These are phyloP conservation scores for Picea abies DNA, from an alignment of 83 land plant species.

Conservation along the genomic window DNA sequence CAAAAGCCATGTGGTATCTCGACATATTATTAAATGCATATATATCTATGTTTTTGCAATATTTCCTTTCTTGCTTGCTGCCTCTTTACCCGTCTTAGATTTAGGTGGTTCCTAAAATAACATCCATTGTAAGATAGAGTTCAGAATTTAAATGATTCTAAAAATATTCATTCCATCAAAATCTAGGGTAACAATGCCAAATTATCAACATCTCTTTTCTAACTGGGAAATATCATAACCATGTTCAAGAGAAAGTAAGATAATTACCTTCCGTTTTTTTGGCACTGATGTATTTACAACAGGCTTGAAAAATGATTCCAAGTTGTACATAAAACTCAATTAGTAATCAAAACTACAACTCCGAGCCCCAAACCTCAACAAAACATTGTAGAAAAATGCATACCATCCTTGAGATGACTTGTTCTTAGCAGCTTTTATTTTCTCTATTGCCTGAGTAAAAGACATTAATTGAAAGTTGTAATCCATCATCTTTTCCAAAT, in stretches of 20 bases:
- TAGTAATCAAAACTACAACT: not conserved
- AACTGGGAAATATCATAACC: too few species aligned
- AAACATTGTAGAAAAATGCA: constrained; percentile 1
- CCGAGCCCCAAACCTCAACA: not conserved
- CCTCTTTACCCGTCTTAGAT: not conserved
- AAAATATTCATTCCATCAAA: not conserved
- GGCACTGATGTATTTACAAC: constrained; percentile 40
- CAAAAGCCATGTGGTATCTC: not conserved
- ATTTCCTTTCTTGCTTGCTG: constrained; percentile 4
- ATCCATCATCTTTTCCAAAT: not conserved
- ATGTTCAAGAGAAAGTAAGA: not conserved
- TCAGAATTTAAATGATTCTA: not conserved
- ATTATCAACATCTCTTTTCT: not conserved
- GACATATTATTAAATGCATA: not conserved
- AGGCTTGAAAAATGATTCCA: constrained; percentile 88
- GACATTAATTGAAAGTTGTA: constrained; percentile 2
- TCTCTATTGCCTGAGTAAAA: constrained; percentile 73
- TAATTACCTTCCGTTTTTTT: constrained; percentile 66
- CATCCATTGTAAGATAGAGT: too few species aligned
- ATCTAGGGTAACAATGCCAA: not conserved
- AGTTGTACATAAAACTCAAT: constrained; percentile 28
- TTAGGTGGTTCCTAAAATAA: constrained; percentile 9
- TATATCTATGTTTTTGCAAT: not conserved
- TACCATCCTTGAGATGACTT: constrained; percentile 88
- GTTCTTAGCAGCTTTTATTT: constrained; percentile 85